Evolutionary conservation across 2,329 filamentous ascomycete genomes (phyloP).

Genomic region (Trichoderma endophyticum): DNA sequence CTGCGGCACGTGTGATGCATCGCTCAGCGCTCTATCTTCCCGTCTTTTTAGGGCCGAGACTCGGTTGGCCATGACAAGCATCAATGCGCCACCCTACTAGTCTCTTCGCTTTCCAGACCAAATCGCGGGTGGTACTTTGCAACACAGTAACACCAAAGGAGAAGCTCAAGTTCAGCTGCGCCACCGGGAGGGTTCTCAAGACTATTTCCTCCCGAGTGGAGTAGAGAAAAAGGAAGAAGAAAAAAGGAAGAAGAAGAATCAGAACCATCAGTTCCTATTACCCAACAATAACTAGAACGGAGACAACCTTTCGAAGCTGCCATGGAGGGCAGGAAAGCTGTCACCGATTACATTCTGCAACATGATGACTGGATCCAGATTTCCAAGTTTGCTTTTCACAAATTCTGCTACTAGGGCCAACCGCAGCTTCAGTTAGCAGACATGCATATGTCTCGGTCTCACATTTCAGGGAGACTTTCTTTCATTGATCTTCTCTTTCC

Average conservation of each 20-base stretch:
- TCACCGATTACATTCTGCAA: not conserved
- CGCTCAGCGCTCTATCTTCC: not conserved
- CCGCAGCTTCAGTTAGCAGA: not conserved
- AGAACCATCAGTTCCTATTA: not conserved
- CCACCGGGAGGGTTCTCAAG: not conserved
- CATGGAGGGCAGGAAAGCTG: not conserved
- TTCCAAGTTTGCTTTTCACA: not conserved
- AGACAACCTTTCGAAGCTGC: not conserved
- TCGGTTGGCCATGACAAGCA: not conserved
- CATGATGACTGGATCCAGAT: not conserved
- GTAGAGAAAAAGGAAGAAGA: not conserved
- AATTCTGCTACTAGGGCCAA: not conserved
- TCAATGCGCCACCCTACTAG: conserved; percentile 9
- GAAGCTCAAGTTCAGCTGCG: not conserved
- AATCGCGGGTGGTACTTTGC: not conserved
- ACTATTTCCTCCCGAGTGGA: not conserved
- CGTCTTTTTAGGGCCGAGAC: conserved; percentile 10
- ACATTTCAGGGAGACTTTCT: not conserved
- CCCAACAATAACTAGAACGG: not conserved
- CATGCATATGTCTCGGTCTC: not conserved
- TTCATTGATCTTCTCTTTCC: not conserved
- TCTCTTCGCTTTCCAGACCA: not conserved
- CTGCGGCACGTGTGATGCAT: conserved; percentile 4
- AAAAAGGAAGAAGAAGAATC: not conserved
- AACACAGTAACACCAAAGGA: not conserved